Conservation (phyloP, 768 basidiomycete species). For the Dacryopinax primogenitus region DNA sequence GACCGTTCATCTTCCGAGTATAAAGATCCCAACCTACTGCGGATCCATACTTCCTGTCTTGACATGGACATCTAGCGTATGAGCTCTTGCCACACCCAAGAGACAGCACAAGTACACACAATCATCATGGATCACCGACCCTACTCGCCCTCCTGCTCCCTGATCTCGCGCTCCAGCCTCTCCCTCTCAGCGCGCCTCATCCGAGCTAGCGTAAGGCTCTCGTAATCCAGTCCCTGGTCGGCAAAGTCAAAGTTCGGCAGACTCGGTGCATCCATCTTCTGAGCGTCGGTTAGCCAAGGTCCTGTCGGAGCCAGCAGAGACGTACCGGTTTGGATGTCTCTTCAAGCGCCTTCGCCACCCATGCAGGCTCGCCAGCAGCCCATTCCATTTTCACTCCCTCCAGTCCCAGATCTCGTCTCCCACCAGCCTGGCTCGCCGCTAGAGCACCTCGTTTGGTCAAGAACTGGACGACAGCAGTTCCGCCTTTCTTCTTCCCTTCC, state of each 20-base stretch:
- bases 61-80: too few relatives aligned
- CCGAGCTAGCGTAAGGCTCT: conserved; percentile 65
- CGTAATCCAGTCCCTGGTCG: conserved; percentile 49
- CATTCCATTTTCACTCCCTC: conserved; percentile 56
- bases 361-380: conserved; percentile 63
- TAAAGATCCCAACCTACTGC: too few relatives aligned
- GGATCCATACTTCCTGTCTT: too few relatives aligned
- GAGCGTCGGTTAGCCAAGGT: not conserved
- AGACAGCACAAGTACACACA: not conserved
- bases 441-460: conserved; percentile 64
- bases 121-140: not conserved
- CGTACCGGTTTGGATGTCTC: not conserved
- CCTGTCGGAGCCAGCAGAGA: not conserved
- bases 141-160: conserved; percentile 32
- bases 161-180: conserved; percentile 40
- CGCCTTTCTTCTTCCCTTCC: conserved; percentile 50
- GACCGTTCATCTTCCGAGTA: too few relatives aligned
- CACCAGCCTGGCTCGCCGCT: conserved; percentile 48
- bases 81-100: too few relatives aligned
- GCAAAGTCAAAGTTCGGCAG: not conserved
- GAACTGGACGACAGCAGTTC: conserved; percentile 63
- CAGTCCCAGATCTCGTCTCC: conserved; percentile 41
- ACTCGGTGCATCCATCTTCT: not conserved
- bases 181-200: conserved; percentile 70
- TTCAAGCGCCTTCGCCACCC: conserved; percentile 28